Conservation (phyloP, 2,329 filamentous ascomycete genomes). For the Ophiostoma sp. region DNA sequence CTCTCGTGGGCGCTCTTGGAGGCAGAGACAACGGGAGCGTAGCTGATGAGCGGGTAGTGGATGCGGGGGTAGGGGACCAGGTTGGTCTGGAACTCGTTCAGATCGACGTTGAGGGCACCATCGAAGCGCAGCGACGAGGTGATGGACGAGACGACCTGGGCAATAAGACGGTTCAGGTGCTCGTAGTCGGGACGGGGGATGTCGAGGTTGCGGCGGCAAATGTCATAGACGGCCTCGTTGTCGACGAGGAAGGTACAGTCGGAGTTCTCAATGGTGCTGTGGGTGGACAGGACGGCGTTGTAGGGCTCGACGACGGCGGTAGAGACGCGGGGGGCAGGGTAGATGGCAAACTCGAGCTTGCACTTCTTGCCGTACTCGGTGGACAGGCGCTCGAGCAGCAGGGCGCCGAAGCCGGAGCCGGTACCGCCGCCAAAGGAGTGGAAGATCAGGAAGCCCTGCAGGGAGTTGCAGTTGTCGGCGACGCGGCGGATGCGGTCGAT, state of each 20-base stretch:
- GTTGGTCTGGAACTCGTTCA: slow-evolving; percentile 76
- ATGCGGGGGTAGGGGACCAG: slow-evolving; percentile 68
- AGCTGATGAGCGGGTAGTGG: slow-evolving; percentile 69
- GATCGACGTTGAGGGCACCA: slow-evolving; percentile 66
- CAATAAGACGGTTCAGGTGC: slow-evolving; percentile 67
- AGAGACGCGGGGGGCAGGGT: slow-evolving; percentile 64
- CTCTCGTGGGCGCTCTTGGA: slow-evolving; percentile 78
- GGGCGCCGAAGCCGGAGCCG: slow-evolving; percentile 66
- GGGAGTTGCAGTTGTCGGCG: slow-evolving; percentile 65
- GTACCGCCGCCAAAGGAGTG: slow-evolving; percentile 71
- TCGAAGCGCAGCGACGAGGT: slow-evolving; percentile 68
- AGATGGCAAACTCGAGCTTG: slow-evolving; percentile 70
- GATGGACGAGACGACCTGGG: slow-evolving; percentile 69
- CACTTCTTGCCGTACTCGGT: slow-evolving; percentile 71
- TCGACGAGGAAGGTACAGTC: slow-evolving; percentile 74
- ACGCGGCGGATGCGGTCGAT: slow-evolving; percentile 66
- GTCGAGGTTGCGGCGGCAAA: slow-evolving; percentile 66
- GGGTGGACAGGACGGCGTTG: slow-evolving; percentile 67
- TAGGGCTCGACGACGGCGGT: slow-evolving; percentile 69
- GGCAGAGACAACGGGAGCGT: slow-evolving; percentile 65
- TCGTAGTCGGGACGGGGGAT: slow-evolving; percentile 64
- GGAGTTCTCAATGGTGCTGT: slow-evolving; percentile 73
- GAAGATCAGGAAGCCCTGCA: slow-evolving; percentile 70
- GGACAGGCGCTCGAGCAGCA: slow-evolving; percentile 66
- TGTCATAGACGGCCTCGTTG: slow-evolving; percentile 71